Evolutionary conservation across 2,329 filamentous ascomycete species (phyloP).

Genomic region (Pseudogymnoascus sp.): DNA sequence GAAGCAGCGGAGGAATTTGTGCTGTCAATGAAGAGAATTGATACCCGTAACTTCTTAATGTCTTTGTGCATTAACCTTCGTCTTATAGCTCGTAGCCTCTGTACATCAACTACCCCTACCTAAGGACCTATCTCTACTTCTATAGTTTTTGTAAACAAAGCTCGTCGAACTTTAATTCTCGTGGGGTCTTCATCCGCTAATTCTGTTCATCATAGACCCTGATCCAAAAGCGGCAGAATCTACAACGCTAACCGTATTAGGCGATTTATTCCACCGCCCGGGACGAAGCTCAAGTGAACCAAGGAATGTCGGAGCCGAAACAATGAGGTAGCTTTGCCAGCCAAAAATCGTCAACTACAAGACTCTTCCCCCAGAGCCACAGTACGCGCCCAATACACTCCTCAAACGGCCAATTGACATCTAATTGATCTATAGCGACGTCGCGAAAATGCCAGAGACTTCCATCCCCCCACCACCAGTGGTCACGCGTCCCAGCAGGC

Average conservation of each 20-base stretch:
- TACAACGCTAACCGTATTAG: background rate
- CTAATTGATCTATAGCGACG: background rate
- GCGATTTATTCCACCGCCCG: background rate
- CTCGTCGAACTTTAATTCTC: background rate
- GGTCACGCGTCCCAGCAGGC: slow-evolving; percentile 63
- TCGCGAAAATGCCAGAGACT: slow-evolving; percentile 22
- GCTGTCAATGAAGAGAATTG: background rate
- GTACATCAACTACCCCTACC: background rate
- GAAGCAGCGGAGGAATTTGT: background rate
- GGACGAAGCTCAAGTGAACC: background rate
- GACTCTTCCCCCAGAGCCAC: slow-evolving; percentile 1
- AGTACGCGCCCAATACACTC: background rate
- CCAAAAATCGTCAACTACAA: slow-evolving; percentile 5
- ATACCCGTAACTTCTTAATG: background rate
- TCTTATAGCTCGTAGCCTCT: background rate
- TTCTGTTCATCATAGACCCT: background rate
- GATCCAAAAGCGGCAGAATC: background rate
- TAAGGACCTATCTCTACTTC: background rate
- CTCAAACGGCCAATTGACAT: background rate
- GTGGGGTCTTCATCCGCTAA: background rate
- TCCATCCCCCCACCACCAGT: slow-evolving; percentile 54
- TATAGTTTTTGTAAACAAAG: background rate
- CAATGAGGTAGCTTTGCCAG: slow-evolving; percentile 8
- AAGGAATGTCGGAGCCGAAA: slow-evolving; percentile 9
- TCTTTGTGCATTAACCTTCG: background rate